Percentiles rank a stretch among this genome's conserved stretches.
These are phyloP conservation scores for Colletotrichum magnum DNA, from an alignment of 2,329 filamentous ascomycete genomes.

Conservation along the genomic window DNA sequence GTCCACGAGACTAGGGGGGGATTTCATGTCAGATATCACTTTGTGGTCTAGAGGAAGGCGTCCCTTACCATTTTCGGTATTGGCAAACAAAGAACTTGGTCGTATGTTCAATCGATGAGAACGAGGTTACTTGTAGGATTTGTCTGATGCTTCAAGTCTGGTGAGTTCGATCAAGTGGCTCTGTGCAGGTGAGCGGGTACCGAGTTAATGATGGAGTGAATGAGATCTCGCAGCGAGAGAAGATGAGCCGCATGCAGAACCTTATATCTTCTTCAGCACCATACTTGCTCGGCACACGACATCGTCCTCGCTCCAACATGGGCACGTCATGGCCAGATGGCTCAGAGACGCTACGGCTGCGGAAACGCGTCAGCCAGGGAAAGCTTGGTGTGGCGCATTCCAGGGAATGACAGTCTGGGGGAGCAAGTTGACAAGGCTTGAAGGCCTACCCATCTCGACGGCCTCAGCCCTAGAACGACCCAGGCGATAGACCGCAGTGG, in stretches of 20 bases:
- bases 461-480: not conserved
- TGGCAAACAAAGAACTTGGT: not conserved
- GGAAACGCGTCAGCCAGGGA: slow-evolving; percentile 27
- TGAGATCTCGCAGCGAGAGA: no score
- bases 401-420: not conserved
- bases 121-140: no score
- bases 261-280: not conserved
- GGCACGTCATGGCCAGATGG: slow-evolving; percentile 29
- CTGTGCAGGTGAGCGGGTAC: not conserved
- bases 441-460: slow-evolving; percentile 15
- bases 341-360: slow-evolving; percentile 19
- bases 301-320: not conserved
- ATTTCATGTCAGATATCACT: not conserved
- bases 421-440: slow-evolving; percentile 6
- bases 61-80: slow-evolving; percentile 14
- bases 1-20: slow-evolving; percentile 16
- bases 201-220: not conserved
- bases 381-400: slow-evolving; percentile 16
- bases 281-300: slow-evolving; percentile 28
- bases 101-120: not conserved
- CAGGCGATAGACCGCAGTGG: not conserved
- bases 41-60: not conserved
- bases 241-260: not conserved
- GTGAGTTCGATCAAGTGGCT: no score
- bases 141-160: no score